These are phyloP conservation scores for Citrus hindsii DNA, from an alignment of 345 rosid species.

Conservation along the genomic window DNA sequence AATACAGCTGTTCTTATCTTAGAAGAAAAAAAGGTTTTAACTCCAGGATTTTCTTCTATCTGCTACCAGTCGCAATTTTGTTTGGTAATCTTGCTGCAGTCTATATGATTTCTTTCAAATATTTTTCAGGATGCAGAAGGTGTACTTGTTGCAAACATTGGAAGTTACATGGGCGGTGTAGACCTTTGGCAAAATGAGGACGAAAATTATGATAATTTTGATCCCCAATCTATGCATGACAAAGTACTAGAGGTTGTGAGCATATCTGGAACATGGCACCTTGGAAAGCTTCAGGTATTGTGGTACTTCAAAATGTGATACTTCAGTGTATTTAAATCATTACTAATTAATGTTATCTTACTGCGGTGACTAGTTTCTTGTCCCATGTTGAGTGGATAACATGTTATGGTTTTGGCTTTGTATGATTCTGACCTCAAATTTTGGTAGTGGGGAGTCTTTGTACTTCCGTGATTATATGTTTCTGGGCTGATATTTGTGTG, in stretches of 20 bases:
- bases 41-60: background rate
- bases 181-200: conserved; percentile 93
- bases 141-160: conserved; percentile 85
- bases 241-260: conserved; percentile 82
- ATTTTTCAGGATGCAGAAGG: conserved; percentile 80
- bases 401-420: background rate
- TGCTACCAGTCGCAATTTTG: background rate
- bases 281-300: conserved; percentile 83
- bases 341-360: too few relatives aligned
- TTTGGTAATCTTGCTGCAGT: background rate
- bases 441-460: background rate
- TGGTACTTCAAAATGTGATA: conserved; percentile 8
- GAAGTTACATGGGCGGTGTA: conserved; percentile 96
- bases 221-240: conserved; percentile 90
- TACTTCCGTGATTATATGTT: background rate
- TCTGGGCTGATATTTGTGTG: conserved; percentile 15
- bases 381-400: background rate
- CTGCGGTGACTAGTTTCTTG: too few relatives aligned
- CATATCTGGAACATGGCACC: conserved; percentile 96
- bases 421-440: background rate
- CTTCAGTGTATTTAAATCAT: background rate
- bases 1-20: too few relatives aligned
- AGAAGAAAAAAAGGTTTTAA: too few relatives aligned
- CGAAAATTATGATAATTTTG: conserved; percentile 71
- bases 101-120: conserved; percentile 13